Evolutionary conservation across 192 early-diverging fungal genomes (phyloP), one percentile per base, ranked within the genome.

Genomic region (Entophlyctis helioformis): DNA sequence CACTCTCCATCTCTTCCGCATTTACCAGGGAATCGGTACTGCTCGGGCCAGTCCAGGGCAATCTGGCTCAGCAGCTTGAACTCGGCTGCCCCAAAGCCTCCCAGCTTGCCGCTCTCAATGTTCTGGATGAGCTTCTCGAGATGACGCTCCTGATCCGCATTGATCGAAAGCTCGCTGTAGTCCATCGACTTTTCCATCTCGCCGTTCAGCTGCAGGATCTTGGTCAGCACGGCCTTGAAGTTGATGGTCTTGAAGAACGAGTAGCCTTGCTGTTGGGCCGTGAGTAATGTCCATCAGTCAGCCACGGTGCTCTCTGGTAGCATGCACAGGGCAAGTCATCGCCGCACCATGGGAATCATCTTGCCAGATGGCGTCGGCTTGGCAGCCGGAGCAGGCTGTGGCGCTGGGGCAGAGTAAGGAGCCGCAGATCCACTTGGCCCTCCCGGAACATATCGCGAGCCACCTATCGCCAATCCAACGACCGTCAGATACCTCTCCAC

Each of bases 161-260:
- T 27, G 10, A 63, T 22, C 22, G 51, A 53, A 8, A 50, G 27
- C 7, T 28, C 22, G 5, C 44, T 33, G 6, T 42, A 53, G 3
- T 51, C 56, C 25, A 29, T 38, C 6, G 43, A 46, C 41, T 59
- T 26, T 35, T 51, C 51, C 0, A 85, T 18, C 16, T 77, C 67
- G 0, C 39, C 51, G 53, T 91, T 89, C 28, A 88, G 61, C 51
- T 86, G 74, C 3, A 54, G 36, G 16, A 92, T 63, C 49, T 96
- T 96, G 21, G 69, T 76, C 39, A 78, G 59, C 21, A 96, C 82
- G 1, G 79, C 84, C 3, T 57, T 48, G 1, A 75, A 51, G 29
- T 87, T 91, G 34, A 80, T 83, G 21, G 76, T 60, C 34, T 71
- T 70, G 57, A 86, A 86, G n/a, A 73, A 57, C 3, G 85, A 48